Conservation (phyloP, 2,329 filamentous ascomycete genomes). For the Whalleya microplaca region DNA sequence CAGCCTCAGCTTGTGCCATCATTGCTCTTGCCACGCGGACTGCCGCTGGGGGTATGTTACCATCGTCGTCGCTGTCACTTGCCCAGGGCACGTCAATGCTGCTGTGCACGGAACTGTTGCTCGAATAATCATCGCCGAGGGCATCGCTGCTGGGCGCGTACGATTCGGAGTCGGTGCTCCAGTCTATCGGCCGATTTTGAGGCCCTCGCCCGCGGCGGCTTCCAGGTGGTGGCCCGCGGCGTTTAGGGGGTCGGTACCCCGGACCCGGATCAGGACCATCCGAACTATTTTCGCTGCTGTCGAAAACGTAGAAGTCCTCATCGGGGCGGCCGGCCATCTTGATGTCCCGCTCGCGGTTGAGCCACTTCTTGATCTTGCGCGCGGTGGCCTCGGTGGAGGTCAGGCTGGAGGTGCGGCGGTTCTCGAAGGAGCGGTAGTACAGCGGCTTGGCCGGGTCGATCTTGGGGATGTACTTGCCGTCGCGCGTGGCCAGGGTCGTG, state of each 20-base stretch:
- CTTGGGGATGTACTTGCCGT: conserved; percentile 9
- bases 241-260: too few relatives aligned
- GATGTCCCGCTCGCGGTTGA: conserved; percentile 3
- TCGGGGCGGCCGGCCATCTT: background rate
- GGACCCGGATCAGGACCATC: too few relatives aligned
- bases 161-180: too few relatives aligned
- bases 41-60: too few relatives aligned
- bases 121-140: background rate
- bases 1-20: background rate
- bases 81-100: background rate
- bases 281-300: too few relatives aligned
- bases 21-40: conserved; percentile 12
- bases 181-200: too few relatives aligned
- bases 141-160: background rate
- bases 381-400: conserved; percentile 18
- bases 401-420: conserved; percentile 15
- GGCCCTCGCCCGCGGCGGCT: too few relatives aligned
- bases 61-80: too few relatives aligned
- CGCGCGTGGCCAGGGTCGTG: conserved; percentile 11
- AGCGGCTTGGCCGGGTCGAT: conserved; percentile 6
- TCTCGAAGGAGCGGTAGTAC: conserved; percentile 12
- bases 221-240: too few relatives aligned
- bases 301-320: too few relatives aligned
- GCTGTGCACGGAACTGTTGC: background rate
- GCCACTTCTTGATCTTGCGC: conserved; percentile 20